phyloP scores from a whole-genome alignment of 768 basidiomycete genomes.

The Mrakia blollopis region DNA sequence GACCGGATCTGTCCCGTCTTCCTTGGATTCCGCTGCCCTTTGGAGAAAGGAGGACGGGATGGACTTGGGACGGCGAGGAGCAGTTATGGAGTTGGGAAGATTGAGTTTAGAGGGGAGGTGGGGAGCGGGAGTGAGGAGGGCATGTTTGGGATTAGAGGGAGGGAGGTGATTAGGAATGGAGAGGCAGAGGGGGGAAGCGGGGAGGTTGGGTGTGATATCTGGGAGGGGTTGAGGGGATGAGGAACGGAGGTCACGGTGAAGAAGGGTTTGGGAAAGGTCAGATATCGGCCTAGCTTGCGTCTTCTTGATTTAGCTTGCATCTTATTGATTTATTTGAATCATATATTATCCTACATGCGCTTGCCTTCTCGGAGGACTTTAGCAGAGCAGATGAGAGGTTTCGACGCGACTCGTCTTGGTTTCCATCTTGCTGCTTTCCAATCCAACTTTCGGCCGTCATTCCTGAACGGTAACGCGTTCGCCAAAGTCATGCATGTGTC shows the following conservation, averaged over 20 bases:
- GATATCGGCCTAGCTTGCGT: no score
- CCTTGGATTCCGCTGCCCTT: slow-evolving; percentile 42
- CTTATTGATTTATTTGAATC: no score
- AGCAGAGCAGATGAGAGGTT: no score
- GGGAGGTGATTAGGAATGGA: slow-evolving; percentile 31
- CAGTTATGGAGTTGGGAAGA: slow-evolving; percentile 41
- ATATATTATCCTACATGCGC: no score
- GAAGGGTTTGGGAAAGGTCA: no score
- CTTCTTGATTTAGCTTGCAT: no score
- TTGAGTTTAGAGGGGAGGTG: slow-evolving; percentile 34
- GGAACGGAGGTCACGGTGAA: not conserved
- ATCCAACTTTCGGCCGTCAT: no score
- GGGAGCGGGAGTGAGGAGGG: slow-evolving; percentile 27
- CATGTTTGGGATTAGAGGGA: slow-evolving; percentile 23
- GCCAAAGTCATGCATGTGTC: no score
- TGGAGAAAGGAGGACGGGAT: slow-evolving; percentile 22
- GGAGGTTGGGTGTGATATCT: not conserved
- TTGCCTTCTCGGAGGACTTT: no score
- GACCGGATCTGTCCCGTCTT: slow-evolving; percentile 44
- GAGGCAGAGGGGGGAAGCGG: slow-evolving; percentile 33
- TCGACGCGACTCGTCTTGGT: no score
- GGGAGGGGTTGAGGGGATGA: slow-evolving; percentile 11
- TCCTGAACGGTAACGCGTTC: no score
- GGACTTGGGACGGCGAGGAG: slow-evolving; percentile 34
- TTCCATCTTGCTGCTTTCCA: no score